These are phyloP conservation scores for Sarcomyxa edulis DNA, from an alignment of 768 basidiomycete genomes.

Conservation along the genomic window DNA sequence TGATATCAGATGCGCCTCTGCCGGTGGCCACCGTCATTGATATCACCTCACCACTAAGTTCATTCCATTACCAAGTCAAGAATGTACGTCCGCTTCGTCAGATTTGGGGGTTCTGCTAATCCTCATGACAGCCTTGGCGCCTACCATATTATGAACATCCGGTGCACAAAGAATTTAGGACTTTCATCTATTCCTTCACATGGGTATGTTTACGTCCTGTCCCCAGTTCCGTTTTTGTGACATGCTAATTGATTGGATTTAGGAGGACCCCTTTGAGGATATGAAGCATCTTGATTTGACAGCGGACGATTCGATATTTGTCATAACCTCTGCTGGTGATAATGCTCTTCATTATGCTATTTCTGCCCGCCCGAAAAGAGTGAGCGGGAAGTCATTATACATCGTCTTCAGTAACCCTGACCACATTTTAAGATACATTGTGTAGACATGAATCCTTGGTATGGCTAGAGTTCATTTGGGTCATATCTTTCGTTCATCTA, in stretches of 20 bases:
- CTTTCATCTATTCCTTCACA: slow-evolving; percentile 62
- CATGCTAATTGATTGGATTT: slow-evolving; percentile 1
- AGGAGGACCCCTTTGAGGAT: slow-evolving; percentile 76
- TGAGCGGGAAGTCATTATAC: no score
- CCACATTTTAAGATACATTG: slow-evolving; percentile 59
- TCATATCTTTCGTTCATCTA: background rate
- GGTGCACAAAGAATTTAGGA: slow-evolving; percentile 61
- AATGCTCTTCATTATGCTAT: slow-evolving; percentile 79
- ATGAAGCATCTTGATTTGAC: slow-evolving; percentile 57
- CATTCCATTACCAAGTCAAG: slow-evolving; percentile 58
- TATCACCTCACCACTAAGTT: slow-evolving; percentile 49
- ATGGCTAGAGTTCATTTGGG: slow-evolving; percentile 9
- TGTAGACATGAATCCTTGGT: slow-evolving; percentile 71
- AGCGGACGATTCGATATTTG: slow-evolving; percentile 59
- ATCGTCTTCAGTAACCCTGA: no score
- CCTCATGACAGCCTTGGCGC: slow-evolving; percentile 45
- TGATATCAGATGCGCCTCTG: slow-evolving; percentile 7
- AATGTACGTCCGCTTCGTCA: slow-evolving; percentile 27
- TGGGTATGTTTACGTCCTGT: slow-evolving; percentile 31
- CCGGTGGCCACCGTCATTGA: slow-evolving; percentile 33
- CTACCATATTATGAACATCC: slow-evolving; percentile 68
- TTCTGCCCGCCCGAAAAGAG: slow-evolving; percentile 50
- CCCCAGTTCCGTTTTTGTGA: background rate
- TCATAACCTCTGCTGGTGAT: slow-evolving; percentile 76
- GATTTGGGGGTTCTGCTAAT: slow-evolving; percentile 4